These are phyloP conservation scores for Metschnikowia colocasiae DNA, from an alignment of 805 yeast species.

Conservation along the genomic window DNA sequence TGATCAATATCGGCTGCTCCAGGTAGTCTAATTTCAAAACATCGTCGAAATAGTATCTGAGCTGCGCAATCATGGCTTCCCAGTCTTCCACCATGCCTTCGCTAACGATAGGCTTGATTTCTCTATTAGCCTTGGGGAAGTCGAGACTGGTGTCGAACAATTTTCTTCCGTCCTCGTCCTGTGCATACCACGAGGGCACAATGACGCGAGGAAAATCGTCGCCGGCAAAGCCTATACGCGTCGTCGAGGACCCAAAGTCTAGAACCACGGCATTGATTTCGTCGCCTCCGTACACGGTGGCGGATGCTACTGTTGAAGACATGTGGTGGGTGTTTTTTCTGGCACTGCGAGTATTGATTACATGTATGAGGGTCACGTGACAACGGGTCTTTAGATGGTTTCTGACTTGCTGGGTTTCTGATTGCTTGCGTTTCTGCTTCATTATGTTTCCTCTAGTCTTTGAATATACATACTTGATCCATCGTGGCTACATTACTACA, in stretches of 20 bases:
- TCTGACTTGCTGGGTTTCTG: not conserved
- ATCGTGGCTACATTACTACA: constrained; percentile 17
- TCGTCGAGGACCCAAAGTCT: constrained; percentile 83
- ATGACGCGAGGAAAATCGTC: constrained; percentile 80
- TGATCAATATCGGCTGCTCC: constrained; percentile 74
- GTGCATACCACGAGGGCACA: constrained; percentile 64
- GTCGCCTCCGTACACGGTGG: constrained; percentile 46
- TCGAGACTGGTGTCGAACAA: constrained; percentile 43
- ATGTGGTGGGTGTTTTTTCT: constrained; percentile 6
- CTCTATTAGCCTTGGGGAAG: constrained; percentile 49
- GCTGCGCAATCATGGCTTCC: constrained; percentile 80
- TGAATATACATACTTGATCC: not conserved
- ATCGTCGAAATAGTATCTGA: constrained; percentile 54
- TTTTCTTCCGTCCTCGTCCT: constrained; percentile 19
- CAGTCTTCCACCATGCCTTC: constrained; percentile 72
- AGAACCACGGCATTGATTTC: constrained; percentile 89
- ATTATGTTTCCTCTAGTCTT: not conserved
- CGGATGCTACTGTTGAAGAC: constrained; percentile 15
- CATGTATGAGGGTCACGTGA: not conserved
- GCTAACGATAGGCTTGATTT: constrained; percentile 54
- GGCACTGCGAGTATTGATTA: not conserved
- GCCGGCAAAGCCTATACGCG: constrained; percentile 90
- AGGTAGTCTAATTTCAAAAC: constrained; percentile 48
- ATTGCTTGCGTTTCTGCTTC: not conserved
- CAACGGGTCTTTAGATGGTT: not conserved